A percentile compares a stretch with the other conserved stretches of the same genome.
Conservation (phyloP, 1,284 basidiomycete genomes). For the Cystobasidium sp. region DNA sequence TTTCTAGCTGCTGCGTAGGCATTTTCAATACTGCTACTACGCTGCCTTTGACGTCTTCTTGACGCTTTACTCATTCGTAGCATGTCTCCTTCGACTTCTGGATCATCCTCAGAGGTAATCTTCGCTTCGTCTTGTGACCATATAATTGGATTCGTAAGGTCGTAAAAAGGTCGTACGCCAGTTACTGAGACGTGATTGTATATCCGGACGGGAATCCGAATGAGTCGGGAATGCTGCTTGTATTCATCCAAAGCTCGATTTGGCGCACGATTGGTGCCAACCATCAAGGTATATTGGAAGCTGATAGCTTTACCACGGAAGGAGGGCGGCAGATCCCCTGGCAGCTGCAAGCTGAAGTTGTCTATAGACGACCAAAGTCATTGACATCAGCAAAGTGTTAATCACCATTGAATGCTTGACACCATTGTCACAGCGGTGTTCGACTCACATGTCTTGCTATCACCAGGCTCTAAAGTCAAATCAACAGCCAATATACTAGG, state of each 20-base stretch:
- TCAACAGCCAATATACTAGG: conserved; percentile 85
- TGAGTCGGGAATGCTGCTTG: conserved; percentile 66
- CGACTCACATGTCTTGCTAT: conserved; percentile 77
- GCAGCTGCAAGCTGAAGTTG: conserved; percentile 74
- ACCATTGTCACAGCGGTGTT: not conserved
- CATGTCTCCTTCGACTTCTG: not conserved
- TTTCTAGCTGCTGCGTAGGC: conserved; percentile 40
- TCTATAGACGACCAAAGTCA: conserved; percentile 61
- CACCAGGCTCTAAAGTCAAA: conserved; percentile 72
- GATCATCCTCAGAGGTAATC: conserved; percentile 46
- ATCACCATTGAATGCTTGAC: not conserved
- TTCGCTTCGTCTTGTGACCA: conserved; percentile 55
- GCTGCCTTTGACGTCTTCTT: conserved; percentile 12
- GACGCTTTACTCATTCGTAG: conserved; percentile 3
- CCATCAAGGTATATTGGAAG: conserved; percentile 85
- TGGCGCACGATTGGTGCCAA: conserved; percentile 78
- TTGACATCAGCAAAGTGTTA: not conserved
- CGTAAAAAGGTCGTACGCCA: conserved; percentile 58
- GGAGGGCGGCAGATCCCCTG: conserved; percentile 82
- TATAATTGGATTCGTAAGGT: conserved; percentile 59
- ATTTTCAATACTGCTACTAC: conserved; percentile 34
- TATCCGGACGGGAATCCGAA: conserved; percentile 84
- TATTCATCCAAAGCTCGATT: conserved; percentile 50
- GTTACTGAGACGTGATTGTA: conserved; percentile 74
- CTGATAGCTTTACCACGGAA: conserved; percentile 80